Evolutionary conservation across 345 rosid species (phyloP).

Genomic region (Arabis alpina): DNA sequence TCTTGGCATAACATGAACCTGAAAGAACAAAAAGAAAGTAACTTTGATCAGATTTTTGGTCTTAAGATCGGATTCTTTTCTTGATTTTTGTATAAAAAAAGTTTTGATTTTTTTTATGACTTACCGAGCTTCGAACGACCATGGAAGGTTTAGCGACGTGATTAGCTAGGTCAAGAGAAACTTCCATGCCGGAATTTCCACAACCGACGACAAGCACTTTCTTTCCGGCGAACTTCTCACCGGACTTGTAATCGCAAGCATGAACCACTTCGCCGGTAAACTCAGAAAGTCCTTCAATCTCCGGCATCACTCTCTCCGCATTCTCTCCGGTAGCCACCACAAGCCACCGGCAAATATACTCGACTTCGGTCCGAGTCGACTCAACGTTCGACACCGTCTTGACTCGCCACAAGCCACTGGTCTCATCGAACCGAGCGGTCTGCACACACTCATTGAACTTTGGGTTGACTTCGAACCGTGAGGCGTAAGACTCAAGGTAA

Average conservation of each 20-base stretch:
- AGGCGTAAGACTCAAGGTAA: conserved; percentile 76
- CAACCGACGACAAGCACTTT: conserved; percentile 86
- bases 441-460: conserved; percentile 83
- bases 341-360: conserved; percentile 90
- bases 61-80: not conserved
- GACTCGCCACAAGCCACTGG: conserved; percentile 82
- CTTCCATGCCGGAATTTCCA: conserved; percentile 98
- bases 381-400: conserved; percentile 54
- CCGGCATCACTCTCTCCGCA: conserved; percentile 81
- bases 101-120: conserved; percentile 19
- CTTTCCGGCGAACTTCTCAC: conserved; percentile 65
- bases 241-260: conserved; percentile 78
- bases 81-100: conserved; percentile 7
- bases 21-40: conserved; percentile 26
- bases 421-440: conserved; percentile 79
- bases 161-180: conserved; percentile 86
- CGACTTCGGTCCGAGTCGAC: conserved; percentile 57
- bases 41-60: conserved; percentile 5
- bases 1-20: conserved; percentile 74
- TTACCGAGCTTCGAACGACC: conserved; percentile 91
- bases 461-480: conserved; percentile 66
- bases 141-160: conserved; percentile 71
- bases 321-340: conserved; percentile 98
- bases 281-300: conserved; percentile 65
- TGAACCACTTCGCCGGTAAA: conserved; percentile 79